Conservation (phyloP, 2,329 filamentous ascomycete genomes). For the Cladosporium sphaerospermum region DNA sequence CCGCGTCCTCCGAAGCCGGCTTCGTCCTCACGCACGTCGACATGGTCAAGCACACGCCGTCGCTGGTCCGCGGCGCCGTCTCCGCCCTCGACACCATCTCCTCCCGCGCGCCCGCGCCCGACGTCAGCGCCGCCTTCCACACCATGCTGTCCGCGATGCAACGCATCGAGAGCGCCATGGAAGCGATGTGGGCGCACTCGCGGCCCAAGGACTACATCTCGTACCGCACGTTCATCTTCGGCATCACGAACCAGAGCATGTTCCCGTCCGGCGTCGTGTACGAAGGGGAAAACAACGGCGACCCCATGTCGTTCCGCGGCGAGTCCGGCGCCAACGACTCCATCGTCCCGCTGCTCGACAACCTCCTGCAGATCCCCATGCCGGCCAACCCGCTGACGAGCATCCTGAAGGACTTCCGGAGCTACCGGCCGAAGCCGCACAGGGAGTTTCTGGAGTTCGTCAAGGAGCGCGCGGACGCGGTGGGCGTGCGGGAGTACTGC, state of each 20-base stretch:
- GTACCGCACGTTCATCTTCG: constrained; percentile 96
- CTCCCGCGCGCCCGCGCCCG: constrained; percentile 14
- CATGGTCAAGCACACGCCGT: constrained; percentile 84
- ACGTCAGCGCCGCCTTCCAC: constrained; percentile 21
- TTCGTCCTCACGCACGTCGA: constrained; percentile 95
- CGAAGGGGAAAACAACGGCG: constrained; percentile 65
- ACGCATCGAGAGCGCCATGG: constrained; percentile 29
- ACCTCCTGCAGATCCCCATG: constrained; percentile 80
- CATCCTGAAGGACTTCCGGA: constrained; percentile 81
- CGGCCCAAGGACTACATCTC: constrained; percentile 77
- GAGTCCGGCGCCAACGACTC: constrained; percentile 92
- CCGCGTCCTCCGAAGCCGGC: constrained; percentile 80
- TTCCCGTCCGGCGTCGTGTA: constrained; percentile 89
- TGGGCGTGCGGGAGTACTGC: constrained; percentile 54
- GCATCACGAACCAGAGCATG: constrained; percentile 89
- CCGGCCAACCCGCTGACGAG: constrained; percentile 81
- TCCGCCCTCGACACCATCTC: constrained; percentile 54
- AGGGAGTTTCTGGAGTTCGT: constrained; percentile 76
- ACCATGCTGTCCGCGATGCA: constrained; percentile 29
- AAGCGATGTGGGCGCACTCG: constrained; percentile 80
- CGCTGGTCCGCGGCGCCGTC: constrained; percentile 66
- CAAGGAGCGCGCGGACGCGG: constrained; percentile 42
- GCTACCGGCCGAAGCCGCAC: constrained; percentile 85
- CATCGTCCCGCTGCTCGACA: constrained; percentile 83
- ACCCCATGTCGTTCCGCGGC: constrained; percentile 77